phyloP scores from a whole-genome alignment of 257 asterid genomes.

The Solanum bukasovii region DNA sequence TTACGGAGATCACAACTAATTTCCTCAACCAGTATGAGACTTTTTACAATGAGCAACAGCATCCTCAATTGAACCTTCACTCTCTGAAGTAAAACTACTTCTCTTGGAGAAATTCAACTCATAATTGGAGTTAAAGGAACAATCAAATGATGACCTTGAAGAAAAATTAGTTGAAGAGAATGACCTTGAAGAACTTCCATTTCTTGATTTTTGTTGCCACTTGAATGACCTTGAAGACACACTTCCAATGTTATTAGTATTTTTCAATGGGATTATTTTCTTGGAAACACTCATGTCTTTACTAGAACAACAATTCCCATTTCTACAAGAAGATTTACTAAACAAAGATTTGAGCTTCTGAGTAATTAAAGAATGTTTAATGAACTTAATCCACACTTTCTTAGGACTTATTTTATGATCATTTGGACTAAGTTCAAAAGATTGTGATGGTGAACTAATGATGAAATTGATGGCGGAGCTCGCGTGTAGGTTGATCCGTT shows the following conservation, averaged over 20 bases:
- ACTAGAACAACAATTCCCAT: not conserved
- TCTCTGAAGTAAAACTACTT: constrained; percentile 11
- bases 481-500: not conserved
- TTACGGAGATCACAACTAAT: not conserved
- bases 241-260: not conserved
- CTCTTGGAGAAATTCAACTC: constrained; percentile 25
- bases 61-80: constrained; percentile 46
- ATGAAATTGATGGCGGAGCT: constrained; percentile 5
- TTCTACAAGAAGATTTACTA: constrained; percentile 2
- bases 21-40: constrained; percentile 11
- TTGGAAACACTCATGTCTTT: not conserved
- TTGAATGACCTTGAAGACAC: constrained; percentile 6
- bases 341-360: constrained; percentile 9
- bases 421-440: constrained; percentile 32
- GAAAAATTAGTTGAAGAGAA: constrained; percentile 22
- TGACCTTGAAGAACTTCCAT: not conserved
- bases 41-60: constrained; percentile 68
- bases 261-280: not conserved
- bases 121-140: constrained; percentile 19
- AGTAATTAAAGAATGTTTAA: not conserved
- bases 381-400: constrained; percentile 17
- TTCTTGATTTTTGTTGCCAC: constrained; percentile 5
- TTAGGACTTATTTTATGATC: constrained; percentile 5
- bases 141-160: constrained; percentile 21
- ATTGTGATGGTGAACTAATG: constrained; percentile 19